Base-by-base conservation (phyloP, 2,329 filamentous ascomycete genomes). In the Dissoconium aciculare region DNA sequence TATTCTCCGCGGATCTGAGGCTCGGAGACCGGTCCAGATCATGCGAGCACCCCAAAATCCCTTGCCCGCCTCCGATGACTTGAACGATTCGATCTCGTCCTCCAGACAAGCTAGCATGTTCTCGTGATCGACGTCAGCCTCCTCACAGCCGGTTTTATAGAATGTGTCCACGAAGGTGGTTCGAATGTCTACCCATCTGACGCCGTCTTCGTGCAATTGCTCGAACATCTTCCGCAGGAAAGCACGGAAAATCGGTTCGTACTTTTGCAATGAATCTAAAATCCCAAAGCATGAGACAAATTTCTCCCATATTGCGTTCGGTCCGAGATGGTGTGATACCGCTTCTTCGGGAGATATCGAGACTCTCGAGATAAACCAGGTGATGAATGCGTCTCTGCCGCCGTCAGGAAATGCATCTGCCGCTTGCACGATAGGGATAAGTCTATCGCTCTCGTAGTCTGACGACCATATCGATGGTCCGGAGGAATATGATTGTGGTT, bases 171-270 rank as follows among this genome's bases (percentile, higher is more conserved):
- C 64, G 64, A 91, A 92, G 0, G 74, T 76, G 31, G 79, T 69
- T 30, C 83, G 69, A 37, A 94, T 60, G 51, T 95, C 89, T 10
- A 79, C 78, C 67, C 83, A 95, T 46, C 66, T 73, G 16, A 94
- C 71, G 4, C 84, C 83, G 51, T 98, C 87, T 3, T 71, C 71
- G n/a, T 75, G 64, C 13, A 94, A 63, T 28, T 76, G 66, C 28
- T 60, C 60, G 54, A 92, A 71, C 44, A 94, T 64, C 13, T 71
- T 67, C 15, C 68, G 71, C 37, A 94, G 59, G 47, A 83, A 91
- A 11, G 64, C 62, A 14, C 83, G 72, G 57, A 81, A 87, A 39
- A 95, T 81, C 10, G 85, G 85, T 56, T 94, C 87, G 56, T 94
- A 93, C 56, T 78, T 80, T 28, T 93, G 66, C 30, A 93, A 69